These are phyloP conservation scores for Ilyonectria sp. DNA, from an alignment of 2,329 filamentous ascomycete species.

Conservation along the genomic window DNA sequence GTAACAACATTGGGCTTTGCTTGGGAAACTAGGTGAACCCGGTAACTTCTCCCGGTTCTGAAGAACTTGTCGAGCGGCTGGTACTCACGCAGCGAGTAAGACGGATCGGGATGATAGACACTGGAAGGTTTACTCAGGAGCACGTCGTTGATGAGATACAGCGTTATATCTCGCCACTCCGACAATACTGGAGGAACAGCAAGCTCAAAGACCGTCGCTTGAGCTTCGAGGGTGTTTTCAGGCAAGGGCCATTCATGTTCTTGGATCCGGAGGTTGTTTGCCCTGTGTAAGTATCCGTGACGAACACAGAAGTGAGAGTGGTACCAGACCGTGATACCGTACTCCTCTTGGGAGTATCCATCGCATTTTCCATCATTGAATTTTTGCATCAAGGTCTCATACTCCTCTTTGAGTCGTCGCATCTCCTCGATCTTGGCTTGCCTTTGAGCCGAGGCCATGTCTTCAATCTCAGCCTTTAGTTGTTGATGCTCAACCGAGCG, in stretches of 20 bases:
- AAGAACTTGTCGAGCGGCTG: slow-evolving; percentile 17
- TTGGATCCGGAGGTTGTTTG: slow-evolving; percentile 58
- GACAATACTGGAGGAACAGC: slow-evolving; percentile 57
- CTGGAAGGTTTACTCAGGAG: slow-evolving; percentile 45
- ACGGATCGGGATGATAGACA: fast-evolving
- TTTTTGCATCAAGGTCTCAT: slow-evolving; percentile 30
- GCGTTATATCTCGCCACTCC: slow-evolving; percentile 65
- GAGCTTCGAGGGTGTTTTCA: slow-evolving; percentile 47
- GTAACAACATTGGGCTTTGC: slow-evolving; percentile 37
- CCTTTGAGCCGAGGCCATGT: slow-evolving; percentile 48
- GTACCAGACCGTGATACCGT: slow-evolving; percentile 22
- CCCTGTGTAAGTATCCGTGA: slow-evolving; percentile 53
- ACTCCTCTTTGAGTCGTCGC: slow-evolving; percentile 8
- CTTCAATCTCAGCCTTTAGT: slow-evolving; percentile 56
- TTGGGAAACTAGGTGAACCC: slow-evolving; percentile 41
- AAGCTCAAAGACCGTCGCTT: slow-evolving; percentile 70
- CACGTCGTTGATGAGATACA: slow-evolving; percentile 58
- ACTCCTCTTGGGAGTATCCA: neutral
- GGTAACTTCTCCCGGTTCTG: neutral
- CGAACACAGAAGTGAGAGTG: slow-evolving; percentile 49
- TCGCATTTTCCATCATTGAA: slow-evolving; percentile 24
- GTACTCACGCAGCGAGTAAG: slow-evolving; percentile 30
- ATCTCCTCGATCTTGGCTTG: slow-evolving; percentile 36
- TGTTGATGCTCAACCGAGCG: slow-evolving; percentile 53
- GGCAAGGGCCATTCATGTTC: slow-evolving; percentile 73